These are phyloP conservation scores for Phalaenopsis aphrodite DNA, from an alignment of 106 monocot genomes.

Conservation along the genomic window DNA sequence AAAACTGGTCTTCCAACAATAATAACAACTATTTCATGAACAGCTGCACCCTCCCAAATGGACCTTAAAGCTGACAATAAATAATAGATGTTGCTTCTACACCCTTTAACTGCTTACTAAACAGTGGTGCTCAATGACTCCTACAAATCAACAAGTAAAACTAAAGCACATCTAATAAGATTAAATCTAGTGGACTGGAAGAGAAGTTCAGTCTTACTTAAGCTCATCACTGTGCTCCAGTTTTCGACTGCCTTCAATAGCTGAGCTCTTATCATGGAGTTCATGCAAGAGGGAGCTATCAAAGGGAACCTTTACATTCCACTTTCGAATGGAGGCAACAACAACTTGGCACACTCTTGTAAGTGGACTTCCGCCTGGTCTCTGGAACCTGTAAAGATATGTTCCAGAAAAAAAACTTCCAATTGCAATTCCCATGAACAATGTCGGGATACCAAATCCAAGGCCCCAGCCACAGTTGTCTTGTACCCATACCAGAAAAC, in stretches of 20 bases:
- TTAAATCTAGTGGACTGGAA: background rate
- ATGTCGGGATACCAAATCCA: slow-evolving; percentile 89
- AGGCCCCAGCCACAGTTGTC: slow-evolving; percentile 92
- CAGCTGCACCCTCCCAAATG: too few relatives aligned
- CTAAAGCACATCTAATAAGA: background rate
- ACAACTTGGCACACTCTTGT: slow-evolving; percentile 82
- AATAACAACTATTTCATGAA: too few relatives aligned
- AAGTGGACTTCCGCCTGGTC: slow-evolving; percentile 82
- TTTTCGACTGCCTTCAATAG: slow-evolving; percentile 83
- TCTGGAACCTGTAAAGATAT: slow-evolving; percentile 68
- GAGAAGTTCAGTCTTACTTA: slow-evolving; percentile 22
- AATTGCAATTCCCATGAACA: slow-evolving; percentile 88
- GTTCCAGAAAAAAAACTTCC: slow-evolving; percentile 59
- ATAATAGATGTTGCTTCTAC: background rate
- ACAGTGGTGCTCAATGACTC: background rate
- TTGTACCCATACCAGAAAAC: slow-evolving; percentile 81
- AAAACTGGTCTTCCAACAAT: too few relatives aligned
- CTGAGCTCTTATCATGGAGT: slow-evolving; percentile 54
- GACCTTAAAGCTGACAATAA: background rate
- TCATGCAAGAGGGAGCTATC: slow-evolving; percentile 72
- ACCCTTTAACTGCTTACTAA: background rate
- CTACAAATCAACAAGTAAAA: background rate
- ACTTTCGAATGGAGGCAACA: slow-evolving; percentile 59
- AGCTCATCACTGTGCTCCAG: slow-evolving; percentile 70
- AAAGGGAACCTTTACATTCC: slow-evolving; percentile 42